Evolutionary conservation across 139 green algal genomes (phyloP), one percentile per base, ranked within the genome.

Genomic region (Choricystis sp.): DNA sequence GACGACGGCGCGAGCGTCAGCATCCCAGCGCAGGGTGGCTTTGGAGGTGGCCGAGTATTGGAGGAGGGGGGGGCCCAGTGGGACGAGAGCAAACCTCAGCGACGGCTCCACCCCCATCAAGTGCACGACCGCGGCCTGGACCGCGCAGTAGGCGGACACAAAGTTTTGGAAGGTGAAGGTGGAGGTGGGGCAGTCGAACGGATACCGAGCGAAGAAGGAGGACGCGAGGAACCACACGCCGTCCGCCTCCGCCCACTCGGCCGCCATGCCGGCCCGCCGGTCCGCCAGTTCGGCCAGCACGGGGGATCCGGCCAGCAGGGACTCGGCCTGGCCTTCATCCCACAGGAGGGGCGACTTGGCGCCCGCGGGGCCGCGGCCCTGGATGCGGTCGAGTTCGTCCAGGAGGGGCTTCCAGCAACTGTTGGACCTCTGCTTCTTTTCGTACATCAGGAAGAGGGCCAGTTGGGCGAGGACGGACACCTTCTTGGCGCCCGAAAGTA

Each of bases 51-150:
- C 84, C 65, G 65, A 77, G 76, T 96, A 97, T 3, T 71, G 72
- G 19, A 95, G 69, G 31, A 95, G 68, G 3, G 90, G 90, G 0
- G 90, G 90, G 0, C 90, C 90, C 64, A 97, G 75, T 0, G 90
- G 90, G 49, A 97, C 89, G 23, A 97, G 76, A 3, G 90, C 90
- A 83, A 97, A 97, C n/a, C 90, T 77, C 64, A 79, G 79, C 23
- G 80, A 74, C 25, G 85, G 66, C 20, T 78, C 69, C 24, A 97
- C 85, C 4, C 86, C 86, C 72, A 92, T 81, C 29, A 97, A 74
- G 66, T 97, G 90, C 57, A 97, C 88, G n/a, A 95, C 80, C 57
- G 68, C 85, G 0, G 88, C 80, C 67, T 96, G 90, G 49, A 96
- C 79, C 0, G 90, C 90, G 0, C 83, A 77, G 78, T 96, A 97